Base-by-base conservation (phyloP, 805 yeast species). In the Dipodascopsis uninucleata region DNA sequence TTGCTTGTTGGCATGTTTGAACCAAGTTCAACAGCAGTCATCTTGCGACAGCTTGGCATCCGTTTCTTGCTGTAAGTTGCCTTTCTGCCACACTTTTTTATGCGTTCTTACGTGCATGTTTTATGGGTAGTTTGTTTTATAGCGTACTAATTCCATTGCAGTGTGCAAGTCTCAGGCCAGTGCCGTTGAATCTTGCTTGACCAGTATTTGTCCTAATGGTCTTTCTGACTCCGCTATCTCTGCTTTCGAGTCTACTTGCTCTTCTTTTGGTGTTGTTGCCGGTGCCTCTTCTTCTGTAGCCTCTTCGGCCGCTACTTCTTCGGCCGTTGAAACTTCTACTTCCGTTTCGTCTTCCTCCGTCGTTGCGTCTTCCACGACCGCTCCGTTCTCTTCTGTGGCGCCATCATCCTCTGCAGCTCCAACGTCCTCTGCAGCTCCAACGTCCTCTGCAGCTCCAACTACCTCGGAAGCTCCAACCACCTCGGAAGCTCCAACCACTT, bases 1-100 rank as follows among this genome's bases (percentile, higher is more conserved):
- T 29, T 88, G 96, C 72, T 69, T 88, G 56, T 72, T 88, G 64
- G 94, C 95, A 31, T 87, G 96, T 76, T 90, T 85, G 47, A 75
- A 86, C 45, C 74, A 77, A 59, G 89, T 83, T 44, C 71, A 75
- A 52, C 75, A 75, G 63, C 51, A 57, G 4, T 72, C 79, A 12
- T 49, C 69, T 36, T 84, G 93, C 67, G 56, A 69, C 47, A 70
- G 79, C 45, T 64, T 86, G 64, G 76, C 76, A 64, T 78, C 83
- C 60, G 70, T 85, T 55, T 58, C 68, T 33, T 87, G 95, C 72
- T 23, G 52, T 47, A 38, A 21, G 52, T 21, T 10, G 12, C 10
- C 32, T 3, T 23, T 10, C 6, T n/a, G 7, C 20, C 28, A 32
- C 23, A 23, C 32, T 17, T 7, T 16, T 20, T 17, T 14, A 23